Evolutionary conservation across 2,329 filamentous ascomycete species (phyloP).

Genomic region (Fusarium sp.): DNA sequence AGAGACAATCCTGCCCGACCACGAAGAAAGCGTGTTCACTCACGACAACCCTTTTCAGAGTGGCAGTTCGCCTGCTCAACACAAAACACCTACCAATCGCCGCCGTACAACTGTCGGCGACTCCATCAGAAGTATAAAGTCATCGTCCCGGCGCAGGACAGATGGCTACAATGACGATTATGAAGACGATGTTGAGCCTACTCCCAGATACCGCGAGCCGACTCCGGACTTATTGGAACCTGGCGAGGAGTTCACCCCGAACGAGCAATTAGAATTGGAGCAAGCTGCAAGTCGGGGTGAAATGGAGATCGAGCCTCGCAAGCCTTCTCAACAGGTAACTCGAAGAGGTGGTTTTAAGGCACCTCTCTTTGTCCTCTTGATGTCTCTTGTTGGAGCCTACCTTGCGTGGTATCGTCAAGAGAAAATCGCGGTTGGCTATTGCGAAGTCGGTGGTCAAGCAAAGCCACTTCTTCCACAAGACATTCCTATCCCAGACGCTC

Average conservation of each 20-base stretch:
- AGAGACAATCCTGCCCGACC: conserved; percentile 38
- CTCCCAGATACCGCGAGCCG: conserved; percentile 42
- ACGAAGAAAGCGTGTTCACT: conserved; percentile 77
- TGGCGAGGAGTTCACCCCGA: conserved; percentile 93
- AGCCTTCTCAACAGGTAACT: conserved; percentile 49
- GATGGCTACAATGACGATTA: conserved; percentile 46
- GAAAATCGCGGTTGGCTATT: conserved; percentile 96
- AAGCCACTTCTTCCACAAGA: conserved; percentile 60
- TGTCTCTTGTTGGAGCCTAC: conserved; percentile 77
- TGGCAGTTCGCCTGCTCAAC: conserved; percentile 71
- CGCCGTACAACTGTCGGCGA: conserved; percentile 60
- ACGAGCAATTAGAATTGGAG: conserved; percentile 83
- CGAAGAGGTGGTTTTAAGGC: conserved; percentile 65
- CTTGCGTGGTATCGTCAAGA: conserved; percentile 90
- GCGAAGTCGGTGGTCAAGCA: conserved; percentile 79
- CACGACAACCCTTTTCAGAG: conserved; percentile 95
- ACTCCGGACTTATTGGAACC: conserved; percentile 64
- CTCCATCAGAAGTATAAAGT: conserved; percentile 54
- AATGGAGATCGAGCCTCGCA: conserved; percentile 55
- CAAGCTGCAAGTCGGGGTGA: conserved; percentile 70
- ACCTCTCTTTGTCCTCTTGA: conserved; percentile 76
- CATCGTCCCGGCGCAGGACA: conserved; percentile 56
- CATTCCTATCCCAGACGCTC: conserved; percentile 74
- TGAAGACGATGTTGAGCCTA: conserved; percentile 50
- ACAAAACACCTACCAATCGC: conserved; percentile 60